Base-by-base conservation (phyloP, 1,284 basidiomycete genomes). In the Anthracocystis setariae region DNA sequence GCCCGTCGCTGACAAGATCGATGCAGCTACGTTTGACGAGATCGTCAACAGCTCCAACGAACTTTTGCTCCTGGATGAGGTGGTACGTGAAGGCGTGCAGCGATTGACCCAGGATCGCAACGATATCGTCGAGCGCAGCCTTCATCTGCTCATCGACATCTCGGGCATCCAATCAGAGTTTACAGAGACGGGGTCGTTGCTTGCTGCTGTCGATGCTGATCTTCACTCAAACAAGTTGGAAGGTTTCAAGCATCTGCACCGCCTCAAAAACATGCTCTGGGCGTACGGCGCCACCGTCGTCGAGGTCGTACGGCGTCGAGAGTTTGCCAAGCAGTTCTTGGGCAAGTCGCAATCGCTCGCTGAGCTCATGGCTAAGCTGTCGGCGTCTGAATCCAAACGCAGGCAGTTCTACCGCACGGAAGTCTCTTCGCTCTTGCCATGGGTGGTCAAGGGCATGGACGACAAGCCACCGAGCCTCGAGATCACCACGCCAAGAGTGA, bases 241-340 rank as follows among this genome's bases (percentile, higher is more conserved):
- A 44, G 91, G 91, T 49, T 98, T 98, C 83, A 88, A 90, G 20
- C 93, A 98, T 81, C 90, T 98, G 13, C 88, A 91, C 53, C 87
- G 94, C 13, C 85, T 98, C 37, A 93, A 96, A 78, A 90, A 88
- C 57, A 92, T 98, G 88, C 84, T 95, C 0, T 94, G 93, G 79
- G 93, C 92, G 0, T 98, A 98, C 82, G 92, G 92, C 0, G 91
- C 93, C 1, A 93, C 94, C 0, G 87, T 97, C 1, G 87, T 95
- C 12, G 95, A 98, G 84, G 89, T 95, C 35, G 91, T 95, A 0
- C 86, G 94, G 55, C 86, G 95, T 53, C 91, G 91, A 67, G 92
- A 95, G 81, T 97, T 95, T 82, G 65, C 67, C 4, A 62, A 55
- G 17, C 59, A 67, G 38, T 81, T 80, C 49, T 51, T 82, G 10